These are phyloP conservation scores for Barbatosphaeria neglecta DNA, from an alignment of 495 filamentous ascomycete genomes.

Conservation along the genomic window DNA sequence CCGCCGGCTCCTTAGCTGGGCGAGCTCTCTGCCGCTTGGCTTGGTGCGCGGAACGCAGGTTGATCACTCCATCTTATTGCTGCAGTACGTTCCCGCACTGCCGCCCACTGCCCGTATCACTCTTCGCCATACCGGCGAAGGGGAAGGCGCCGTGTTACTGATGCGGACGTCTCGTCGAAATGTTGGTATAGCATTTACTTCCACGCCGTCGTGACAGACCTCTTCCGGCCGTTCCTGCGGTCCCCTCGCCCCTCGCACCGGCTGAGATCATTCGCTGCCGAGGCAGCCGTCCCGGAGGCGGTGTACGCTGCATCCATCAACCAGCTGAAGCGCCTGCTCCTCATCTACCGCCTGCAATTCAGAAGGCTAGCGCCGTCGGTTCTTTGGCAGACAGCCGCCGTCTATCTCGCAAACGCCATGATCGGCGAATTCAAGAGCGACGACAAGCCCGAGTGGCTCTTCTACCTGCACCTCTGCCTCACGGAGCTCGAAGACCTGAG, in stretches of 20 bases:
- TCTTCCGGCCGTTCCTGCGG: conserved; percentile 12
- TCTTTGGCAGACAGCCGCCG: conserved; percentile 16
- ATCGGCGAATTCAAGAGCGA: conserved; percentile 1
- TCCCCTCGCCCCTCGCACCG: neutral
- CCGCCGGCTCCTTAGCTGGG: conserved; percentile 11
- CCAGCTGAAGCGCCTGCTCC: conserved; percentile 14
- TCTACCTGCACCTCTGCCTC: conserved; percentile 16
- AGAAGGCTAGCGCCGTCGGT: conserved; percentile 9
- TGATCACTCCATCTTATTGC: conserved; percentile 8
- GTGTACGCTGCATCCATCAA: conserved; percentile 11
- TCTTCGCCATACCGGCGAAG: conserved; percentile 1
- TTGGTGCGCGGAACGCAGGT: conserved; percentile 3
- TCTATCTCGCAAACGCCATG: conserved; percentile 17
- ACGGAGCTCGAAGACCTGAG: conserved; percentile 13
- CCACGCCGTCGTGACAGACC: conserved; percentile 12
- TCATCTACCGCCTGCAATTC: conserved; percentile 12
- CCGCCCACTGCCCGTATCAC: neutral
- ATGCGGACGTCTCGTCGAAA: too few species aligned
- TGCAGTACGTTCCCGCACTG: conserved; percentile 16
- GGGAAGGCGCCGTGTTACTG: too few species aligned
- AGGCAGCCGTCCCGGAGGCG: conserved; percentile 8
- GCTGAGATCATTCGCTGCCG: conserved; percentile 8
- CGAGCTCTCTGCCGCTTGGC: conserved; percentile 5
- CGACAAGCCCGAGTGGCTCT: conserved; percentile 8
- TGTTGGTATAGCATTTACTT: conserved; percentile 12